phyloP scores from a whole-genome alignment of 176 grass and related monocot species.

The Panicum miliaceum region DNA sequence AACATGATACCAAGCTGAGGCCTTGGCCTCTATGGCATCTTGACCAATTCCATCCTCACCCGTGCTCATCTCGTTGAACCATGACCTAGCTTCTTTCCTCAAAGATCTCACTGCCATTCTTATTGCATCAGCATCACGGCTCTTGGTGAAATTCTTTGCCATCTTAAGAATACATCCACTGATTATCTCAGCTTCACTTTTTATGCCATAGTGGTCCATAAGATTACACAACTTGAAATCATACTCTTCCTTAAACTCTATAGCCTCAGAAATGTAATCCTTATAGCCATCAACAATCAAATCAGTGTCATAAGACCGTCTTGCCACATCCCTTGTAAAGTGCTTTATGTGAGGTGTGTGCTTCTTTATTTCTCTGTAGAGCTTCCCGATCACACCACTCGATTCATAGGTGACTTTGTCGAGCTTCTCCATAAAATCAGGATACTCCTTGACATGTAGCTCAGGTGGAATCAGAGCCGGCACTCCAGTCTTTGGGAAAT shows the following conservation, averaged over 20 bases:
- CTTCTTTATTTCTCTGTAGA: conserved; percentile 84
- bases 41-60: conserved; percentile 41
- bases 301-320: conserved; percentile 69
- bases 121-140: conserved; percentile 75
- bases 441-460: conserved; percentile 76
- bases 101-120: conserved; percentile 64
- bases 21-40: conserved; percentile 64
- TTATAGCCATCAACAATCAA: conserved; percentile 76
- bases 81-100: conserved; percentile 81
- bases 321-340: conserved; percentile 73
- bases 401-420: conserved; percentile 73
- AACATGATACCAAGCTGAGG: conserved; percentile 93
- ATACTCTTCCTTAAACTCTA: conserved; percentile 71
- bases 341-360: conserved; percentile 51
- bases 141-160: conserved; percentile 82
- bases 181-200: conserved; percentile 88
- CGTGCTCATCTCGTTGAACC: conserved; percentile 61
- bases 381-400: conserved; percentile 73
- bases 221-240: conserved; percentile 89
- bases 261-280: conserved; percentile 58
- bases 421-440: conserved; percentile 95
- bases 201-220: conserved; percentile 92
- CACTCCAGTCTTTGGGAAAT: conserved; percentile 93
- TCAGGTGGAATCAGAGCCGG: conserved; percentile 64
- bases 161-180: conserved; percentile 86